Evolutionary conservation across 2,329 filamentous ascomycete species (phyloP), one percentile per base, ranked within the genome.

Genomic region (Fusarium pininemorale): DNA sequence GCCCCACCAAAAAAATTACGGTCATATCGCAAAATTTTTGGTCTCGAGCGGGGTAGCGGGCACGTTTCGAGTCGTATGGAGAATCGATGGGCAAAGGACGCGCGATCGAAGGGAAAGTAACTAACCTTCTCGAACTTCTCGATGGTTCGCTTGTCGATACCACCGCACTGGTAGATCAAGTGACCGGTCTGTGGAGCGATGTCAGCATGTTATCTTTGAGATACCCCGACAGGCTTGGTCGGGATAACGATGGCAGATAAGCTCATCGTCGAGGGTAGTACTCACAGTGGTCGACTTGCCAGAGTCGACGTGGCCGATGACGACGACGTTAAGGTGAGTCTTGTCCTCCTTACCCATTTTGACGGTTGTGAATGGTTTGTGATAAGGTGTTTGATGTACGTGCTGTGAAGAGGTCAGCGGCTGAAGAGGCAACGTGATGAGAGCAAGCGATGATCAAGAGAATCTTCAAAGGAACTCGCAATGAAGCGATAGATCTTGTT

Each of bases 111-210:
- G 63, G 53, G 62, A 75, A 75, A 62, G 61, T 70, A 44, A 71
- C 91, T 85, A 88, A 97, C 95, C 94, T 99, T 99, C 95, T 99
- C 96, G 92, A 99, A 99, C 94, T 99, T 99, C 93, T 99, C 96
- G 86, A 99, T 99, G 88, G 96, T 98, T 95, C 96, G 96, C 92
- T 96, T 95, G 94, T 99, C 96, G 85, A 98, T 99, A 94, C 96
- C 96, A 93, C 96, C 96, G 91, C 96, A 98, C 93, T 99, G 96
- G 95, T 98, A 98, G 94, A 99, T 98, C 92, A 99, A 92, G 90
- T 96, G 92, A 87, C 92, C 91, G 82, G 87, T 93, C 85, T 86
- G 80, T 82, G 79, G 20, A 80, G 79, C 74, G 80, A 70, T 80
- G 71, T 82, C 66, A 78, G 78, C 69, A 74, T 66, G 1, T 30